Conservation (phyloP, 1,139 yeast genomes). For the Blastobotrys apis region DNA sequence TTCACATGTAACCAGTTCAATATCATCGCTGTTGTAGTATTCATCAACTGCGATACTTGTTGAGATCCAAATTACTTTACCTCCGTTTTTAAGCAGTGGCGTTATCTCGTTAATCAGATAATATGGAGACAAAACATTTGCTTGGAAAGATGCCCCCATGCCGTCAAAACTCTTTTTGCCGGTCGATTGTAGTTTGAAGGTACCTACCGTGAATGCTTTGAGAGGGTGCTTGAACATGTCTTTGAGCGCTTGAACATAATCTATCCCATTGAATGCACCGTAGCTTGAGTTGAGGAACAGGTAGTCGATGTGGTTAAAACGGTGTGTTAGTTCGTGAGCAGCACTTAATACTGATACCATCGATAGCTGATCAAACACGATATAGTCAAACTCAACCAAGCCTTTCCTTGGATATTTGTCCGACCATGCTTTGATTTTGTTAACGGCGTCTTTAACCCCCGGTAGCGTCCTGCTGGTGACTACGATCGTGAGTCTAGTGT, state of each 20-base stretch:
- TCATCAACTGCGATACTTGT: conserved; percentile 73
- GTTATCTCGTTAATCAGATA: conserved; percentile 62
- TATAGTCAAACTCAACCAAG: conserved; percentile 74
- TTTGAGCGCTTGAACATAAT: conserved; percentile 71
- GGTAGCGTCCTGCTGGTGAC: conserved; percentile 89
- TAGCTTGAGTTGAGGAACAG: conserved; percentile 86
- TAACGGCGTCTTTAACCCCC: conserved; percentile 72
- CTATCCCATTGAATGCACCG: conserved; percentile 79
- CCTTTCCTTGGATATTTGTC: conserved; percentile 37
- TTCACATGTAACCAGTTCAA: conserved; percentile 60
- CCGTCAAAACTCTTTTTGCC: conserved; percentile 72
- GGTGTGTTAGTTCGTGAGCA: conserved; percentile 59
- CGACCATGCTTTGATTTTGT: conserved; percentile 51
- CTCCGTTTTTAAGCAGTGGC: conserved; percentile 49
- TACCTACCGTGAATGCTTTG: conserved; percentile 68
- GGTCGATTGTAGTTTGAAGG: conserved; percentile 71
- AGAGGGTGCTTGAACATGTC: conserved; percentile 63
- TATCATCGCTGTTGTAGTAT: conserved; percentile 65
- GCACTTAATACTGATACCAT: conserved; percentile 84
- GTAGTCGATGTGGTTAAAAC: conserved; percentile 66
- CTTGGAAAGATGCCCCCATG: conserved; percentile 86
- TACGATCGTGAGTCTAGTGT: conserved; percentile 62
- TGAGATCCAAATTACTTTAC: conserved; percentile 78
- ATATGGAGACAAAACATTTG: conserved; percentile 93
- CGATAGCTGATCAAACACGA: conserved; percentile 81